These are phyloP conservation scores for Saccharomyces eubayanus DNA, from an alignment of 805 yeast species.

Conservation along the genomic window DNA sequence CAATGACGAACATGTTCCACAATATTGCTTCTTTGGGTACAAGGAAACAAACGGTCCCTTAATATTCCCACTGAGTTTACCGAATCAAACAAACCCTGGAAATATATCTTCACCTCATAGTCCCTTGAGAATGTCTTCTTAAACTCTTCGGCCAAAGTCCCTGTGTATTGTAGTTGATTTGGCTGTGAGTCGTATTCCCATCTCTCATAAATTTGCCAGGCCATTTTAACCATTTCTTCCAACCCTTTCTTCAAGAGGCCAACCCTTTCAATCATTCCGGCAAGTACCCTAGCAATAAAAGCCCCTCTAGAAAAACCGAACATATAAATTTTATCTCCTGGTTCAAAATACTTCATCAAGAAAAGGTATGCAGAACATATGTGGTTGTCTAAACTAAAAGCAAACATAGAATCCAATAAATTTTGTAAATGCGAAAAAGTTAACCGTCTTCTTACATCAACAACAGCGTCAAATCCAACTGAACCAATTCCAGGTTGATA, in stretches of 20 bases:
- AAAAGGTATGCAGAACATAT: slow-evolving; percentile 50
- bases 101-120: slow-evolving; percentile 38
- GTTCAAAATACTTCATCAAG: slow-evolving; percentile 40
- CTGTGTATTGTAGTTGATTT: slow-evolving; percentile 34
- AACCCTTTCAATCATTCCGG: slow-evolving; percentile 59
- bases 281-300: slow-evolving; percentile 53
- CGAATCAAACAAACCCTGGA: slow-evolving; percentile 64
- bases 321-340: slow-evolving; percentile 45
- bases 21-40: slow-evolving; percentile 40
- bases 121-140: slow-evolving; percentile 44
- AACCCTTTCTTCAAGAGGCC: slow-evolving; percentile 50
- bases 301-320: slow-evolving; percentile 64
- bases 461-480: slow-evolving; percentile 34
- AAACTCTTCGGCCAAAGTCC: slow-evolving; percentile 45
- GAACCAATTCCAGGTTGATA: slow-evolving; percentile 64
- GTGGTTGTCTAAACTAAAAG: slow-evolving; percentile 47
- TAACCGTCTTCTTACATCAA: slow-evolving; percentile 13
- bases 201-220: slow-evolving; percentile 53
- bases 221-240: slow-evolving; percentile 48
- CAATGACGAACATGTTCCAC: slow-evolving; percentile 61
- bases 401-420: slow-evolving; percentile 40
- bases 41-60: slow-evolving; percentile 52
- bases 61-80: slow-evolving; percentile 58
- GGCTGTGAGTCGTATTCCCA: slow-evolving; percentile 60
- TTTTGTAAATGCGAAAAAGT: slow-evolving; percentile 16